Evolutionary conservation across 2,329 filamentous ascomycete genomes (phyloP), one percentile per base, ranked within the genome.

Genomic region (Colletotrichum cereale): DNA sequence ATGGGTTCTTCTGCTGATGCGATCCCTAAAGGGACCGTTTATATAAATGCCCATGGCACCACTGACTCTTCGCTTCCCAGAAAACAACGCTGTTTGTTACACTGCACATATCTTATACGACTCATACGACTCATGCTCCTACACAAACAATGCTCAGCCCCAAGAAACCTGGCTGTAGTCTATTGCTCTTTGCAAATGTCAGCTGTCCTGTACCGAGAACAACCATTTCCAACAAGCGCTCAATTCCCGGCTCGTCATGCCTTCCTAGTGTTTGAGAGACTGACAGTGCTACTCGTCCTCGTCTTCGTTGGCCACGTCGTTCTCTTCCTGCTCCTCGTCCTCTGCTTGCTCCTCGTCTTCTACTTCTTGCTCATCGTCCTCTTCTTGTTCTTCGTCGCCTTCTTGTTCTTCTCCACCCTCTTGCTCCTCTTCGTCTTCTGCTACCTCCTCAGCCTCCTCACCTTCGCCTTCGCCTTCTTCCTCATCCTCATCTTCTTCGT

Each of bases 281-380:
- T 40, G 29, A 44, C 48, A 42, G 36, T 64, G 48, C 34, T 53
- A 64, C 34, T 47, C 62, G 18, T 57, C 48, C 50, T 64, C 52
- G 18, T 64, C 52, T n/a, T 57, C 62, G 18, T 57, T 48, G n/a
- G 24, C 40, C 11, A 29, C 34, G 14, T 56, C 62, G 26, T 18
- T 34, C 36, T 42, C 61, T 31, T 63, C 62, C 42, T 64, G 26
- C 16, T 55, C 61, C 24, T 56, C 61, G 5, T 18, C 61, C 5
- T 36, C 60, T 24, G 53, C 61, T 4, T 21, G 36, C 21, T 42
- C 31, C 31, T 55, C 44, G 8, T 56, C 62, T 16, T 21, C 58
- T 10, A 47, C 62, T 29, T 24, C 24, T 16, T 56, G 26, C 56
- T 64, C 44, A 3, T n/a, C 48, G 2, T 42, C 61, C 18, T 55